These are phyloP conservation scores for Wallacemonas collosoma DNA, from an alignment of 208 protist genomes.

Conservation along the genomic window DNA sequence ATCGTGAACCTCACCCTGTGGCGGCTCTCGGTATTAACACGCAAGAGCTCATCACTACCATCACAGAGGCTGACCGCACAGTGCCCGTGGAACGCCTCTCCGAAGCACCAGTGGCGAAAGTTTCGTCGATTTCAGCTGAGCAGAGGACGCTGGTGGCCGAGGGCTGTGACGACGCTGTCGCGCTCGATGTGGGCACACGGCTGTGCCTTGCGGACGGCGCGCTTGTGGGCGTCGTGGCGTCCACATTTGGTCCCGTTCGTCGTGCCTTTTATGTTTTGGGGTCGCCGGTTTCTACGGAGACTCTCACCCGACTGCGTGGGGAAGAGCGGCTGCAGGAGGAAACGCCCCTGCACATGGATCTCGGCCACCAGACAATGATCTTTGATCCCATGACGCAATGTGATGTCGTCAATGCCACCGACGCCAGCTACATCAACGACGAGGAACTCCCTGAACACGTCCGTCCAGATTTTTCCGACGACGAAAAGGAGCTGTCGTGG, in stretches of 20 bases:
- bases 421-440: constrained; percentile 90
- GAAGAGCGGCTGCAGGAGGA: constrained; percentile 22
- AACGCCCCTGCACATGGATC: constrained; percentile 54
- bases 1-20: neutral
- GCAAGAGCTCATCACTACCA: neutral
- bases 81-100: constrained; percentile 59
- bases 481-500: constrained; percentile 83
- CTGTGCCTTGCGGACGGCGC: constrained; percentile 66
- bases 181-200: constrained; percentile 67
- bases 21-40: constrained; percentile 1
- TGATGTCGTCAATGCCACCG: constrained; percentile 62
- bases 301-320: neutral
- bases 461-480: constrained; percentile 87
- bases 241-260: constrained; percentile 67
- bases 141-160: constrained; percentile 53
- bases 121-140: constrained; percentile 34
- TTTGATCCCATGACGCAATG: constrained; percentile 58
- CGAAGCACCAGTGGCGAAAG: constrained; percentile 46
- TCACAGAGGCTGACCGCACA: constrained; percentile 2
- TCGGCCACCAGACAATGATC: constrained; percentile 54
- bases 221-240: constrained; percentile 49
- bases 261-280: constrained; percentile 57
- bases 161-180: constrained; percentile 31
- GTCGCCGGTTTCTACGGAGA: constrained; percentile 6
- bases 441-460: constrained; percentile 83